Conservation (phyloP, 345 rosid species). For the Bruguiera parviflora region DNA sequence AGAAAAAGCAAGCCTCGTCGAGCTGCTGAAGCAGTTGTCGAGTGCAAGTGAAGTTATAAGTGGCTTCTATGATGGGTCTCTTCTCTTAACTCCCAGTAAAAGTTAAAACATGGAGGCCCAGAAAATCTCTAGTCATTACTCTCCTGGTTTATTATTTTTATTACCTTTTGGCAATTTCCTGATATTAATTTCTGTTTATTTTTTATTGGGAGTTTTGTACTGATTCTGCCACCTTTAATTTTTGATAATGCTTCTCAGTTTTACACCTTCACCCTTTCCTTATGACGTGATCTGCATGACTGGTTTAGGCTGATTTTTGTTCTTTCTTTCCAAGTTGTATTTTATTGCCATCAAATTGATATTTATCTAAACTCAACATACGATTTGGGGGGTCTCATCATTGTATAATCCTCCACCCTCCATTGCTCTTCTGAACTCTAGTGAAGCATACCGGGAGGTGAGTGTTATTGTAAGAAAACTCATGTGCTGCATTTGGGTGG, state of each 20-base stretch:
- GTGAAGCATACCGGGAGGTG: too few species aligned
- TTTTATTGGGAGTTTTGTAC: constrained; percentile 31
- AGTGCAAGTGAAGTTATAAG: constrained; percentile 43
- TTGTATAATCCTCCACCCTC: too few species aligned
- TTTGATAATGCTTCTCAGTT: constrained; percentile 30
- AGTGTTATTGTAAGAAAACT: too few species aligned
- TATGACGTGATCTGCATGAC: constrained; percentile 3
- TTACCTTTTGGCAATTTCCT: constrained; percentile 25
- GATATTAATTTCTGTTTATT: constrained; percentile 24
- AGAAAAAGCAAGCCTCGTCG: constrained; percentile 68
- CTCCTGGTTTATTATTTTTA: constrained; percentile 22
- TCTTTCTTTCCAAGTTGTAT: background rate
- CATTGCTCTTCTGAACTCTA: too few species aligned
- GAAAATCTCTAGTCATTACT: constrained; percentile 23
- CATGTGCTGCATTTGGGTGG: too few species aligned
- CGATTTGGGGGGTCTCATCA: too few species aligned
- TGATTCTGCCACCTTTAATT: constrained; percentile 39
- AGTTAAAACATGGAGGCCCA: constrained; percentile 32
- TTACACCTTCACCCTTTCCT: constrained; percentile 17
- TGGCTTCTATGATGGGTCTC: constrained; percentile 33
- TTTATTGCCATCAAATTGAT: too few species aligned
- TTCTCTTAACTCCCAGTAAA: constrained; percentile 23
- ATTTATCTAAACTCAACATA: too few species aligned
- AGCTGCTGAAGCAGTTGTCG: constrained; percentile 68
- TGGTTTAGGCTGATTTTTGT: constrained; percentile 4